phyloP scores from a whole-genome alignment of 2,329 filamentous ascomycete species.

The Nothophoma quercina region DNA sequence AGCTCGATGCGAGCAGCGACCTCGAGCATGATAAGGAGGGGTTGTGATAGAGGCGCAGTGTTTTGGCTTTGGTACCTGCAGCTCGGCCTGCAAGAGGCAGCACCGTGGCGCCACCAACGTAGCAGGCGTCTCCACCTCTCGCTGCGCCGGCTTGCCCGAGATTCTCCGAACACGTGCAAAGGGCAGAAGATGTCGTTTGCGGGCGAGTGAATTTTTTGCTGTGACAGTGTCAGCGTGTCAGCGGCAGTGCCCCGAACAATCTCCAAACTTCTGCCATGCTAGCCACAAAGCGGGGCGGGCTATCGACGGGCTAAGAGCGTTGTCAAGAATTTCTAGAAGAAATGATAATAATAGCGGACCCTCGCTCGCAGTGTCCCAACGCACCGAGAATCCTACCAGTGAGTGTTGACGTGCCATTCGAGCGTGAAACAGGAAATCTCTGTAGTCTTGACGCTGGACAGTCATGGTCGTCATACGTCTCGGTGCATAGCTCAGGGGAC shows the following conservation, averaged over 20 bases:
- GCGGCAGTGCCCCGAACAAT: conserved; percentile 36
- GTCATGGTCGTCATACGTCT: conserved; percentile 26
- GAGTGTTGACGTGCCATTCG: conserved; percentile 10
- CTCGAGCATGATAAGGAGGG: conserved; percentile 13
- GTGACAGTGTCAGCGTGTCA: conserved; percentile 26
- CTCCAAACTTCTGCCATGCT: conserved; percentile 23
- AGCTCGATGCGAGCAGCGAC: conserved; percentile 1
- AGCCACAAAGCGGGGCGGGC: conserved; percentile 34
- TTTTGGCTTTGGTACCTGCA: conserved; percentile 18
- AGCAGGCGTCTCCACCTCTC: conserved; percentile 20
- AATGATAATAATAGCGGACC: conserved; percentile 40
- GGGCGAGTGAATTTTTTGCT: conserved; percentile 31
- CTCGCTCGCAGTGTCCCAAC: conserved; percentile 10
- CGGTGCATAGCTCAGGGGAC: conserved; percentile 25
- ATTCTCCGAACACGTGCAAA: conserved; percentile 21
- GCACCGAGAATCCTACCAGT: conserved; percentile 18
- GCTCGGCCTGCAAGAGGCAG: conserved; percentile 22
- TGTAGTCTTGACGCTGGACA: conserved; percentile 3
- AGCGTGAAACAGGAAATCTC: conserved; percentile 3
- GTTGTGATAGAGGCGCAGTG: conserved; percentile 18
- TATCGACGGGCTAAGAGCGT: conserved; percentile 31
- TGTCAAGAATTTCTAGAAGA: conserved; percentile 34
- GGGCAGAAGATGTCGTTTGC: conserved; percentile 22
- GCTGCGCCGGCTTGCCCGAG: conserved; percentile 13
- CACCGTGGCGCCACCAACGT: conserved; percentile 28